phyloP scores from a whole-genome alignment of 1,284 basidiomycete species.

The Leccinum glutinopallens region DNA sequence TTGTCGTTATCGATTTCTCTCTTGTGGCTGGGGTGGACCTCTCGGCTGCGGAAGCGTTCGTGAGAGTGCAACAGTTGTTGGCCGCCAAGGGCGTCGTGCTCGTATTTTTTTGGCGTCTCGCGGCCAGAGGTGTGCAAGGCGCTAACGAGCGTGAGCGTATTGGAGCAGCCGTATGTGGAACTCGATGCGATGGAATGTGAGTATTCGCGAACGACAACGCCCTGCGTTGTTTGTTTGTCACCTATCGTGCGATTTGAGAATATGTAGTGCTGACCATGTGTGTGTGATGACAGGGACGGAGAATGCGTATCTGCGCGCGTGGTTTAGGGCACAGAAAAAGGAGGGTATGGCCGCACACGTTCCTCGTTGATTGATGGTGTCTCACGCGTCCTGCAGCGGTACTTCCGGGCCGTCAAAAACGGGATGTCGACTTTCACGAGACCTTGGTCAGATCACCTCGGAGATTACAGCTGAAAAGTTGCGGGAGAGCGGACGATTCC shows the following conservation, averaged over 20 bases:
- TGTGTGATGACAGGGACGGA: constrained; percentile 69
- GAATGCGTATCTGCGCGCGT: constrained; percentile 80
- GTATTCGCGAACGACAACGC: constrained; percentile 29
- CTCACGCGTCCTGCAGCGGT: constrained; percentile 39
- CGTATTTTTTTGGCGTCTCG: constrained; percentile 82
- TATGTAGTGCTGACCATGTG: constrained; percentile 20
- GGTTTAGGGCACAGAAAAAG: constrained; percentile 67
- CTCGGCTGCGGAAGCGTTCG: constrained; percentile 93
- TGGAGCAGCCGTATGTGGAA: constrained; percentile 79
- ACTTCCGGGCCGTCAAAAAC: constrained; percentile 46
- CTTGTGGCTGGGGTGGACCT: constrained; percentile 44
- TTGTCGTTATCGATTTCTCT: too few relatives aligned
- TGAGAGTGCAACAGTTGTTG: constrained; percentile 86
- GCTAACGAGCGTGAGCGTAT: constrained; percentile 72
- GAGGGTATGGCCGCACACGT: constrained; percentile 41
- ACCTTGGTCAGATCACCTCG: constrained; percentile 76
- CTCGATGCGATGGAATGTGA: constrained; percentile 92
- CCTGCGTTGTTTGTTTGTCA: constrained; percentile 7
- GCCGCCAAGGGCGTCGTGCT: constrained; percentile 77
- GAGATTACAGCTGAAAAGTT: constrained; percentile 68
- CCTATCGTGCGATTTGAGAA: neutral
- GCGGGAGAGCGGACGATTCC: constrained; percentile 76
- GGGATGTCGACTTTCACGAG: constrained; percentile 45
- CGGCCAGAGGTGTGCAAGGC: constrained; percentile 70
- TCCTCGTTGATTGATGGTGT: neutral